Evolutionary conservation across 2,329 filamentous ascomycete genomes (phyloP).

Genomic region (Penicillium crustosum): DNA sequence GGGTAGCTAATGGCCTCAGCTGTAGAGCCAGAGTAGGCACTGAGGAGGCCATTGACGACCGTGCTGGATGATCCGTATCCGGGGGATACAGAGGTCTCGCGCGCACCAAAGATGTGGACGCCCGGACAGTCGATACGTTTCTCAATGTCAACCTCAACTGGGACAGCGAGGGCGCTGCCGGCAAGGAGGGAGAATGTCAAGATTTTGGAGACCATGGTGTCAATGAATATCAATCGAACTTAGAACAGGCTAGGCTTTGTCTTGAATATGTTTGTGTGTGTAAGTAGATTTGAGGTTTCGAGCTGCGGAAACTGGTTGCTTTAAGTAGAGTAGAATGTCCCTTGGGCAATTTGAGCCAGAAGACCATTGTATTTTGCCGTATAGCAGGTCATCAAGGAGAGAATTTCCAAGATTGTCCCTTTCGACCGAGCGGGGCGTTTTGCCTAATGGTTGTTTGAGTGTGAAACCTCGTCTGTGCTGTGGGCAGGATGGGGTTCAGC

Average conservation of each 20-base stretch:
- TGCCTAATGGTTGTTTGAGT: slow-evolving; percentile 8
- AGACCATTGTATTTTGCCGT: neutral
- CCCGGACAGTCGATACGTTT: slow-evolving; percentile 41
- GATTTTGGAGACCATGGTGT: slow-evolving; percentile 11
- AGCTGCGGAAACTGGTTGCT: neutral
- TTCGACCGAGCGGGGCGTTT: slow-evolving; percentile 12
- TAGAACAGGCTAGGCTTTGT: neutral
- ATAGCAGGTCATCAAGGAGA: neutral
- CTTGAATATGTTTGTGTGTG: neutral
- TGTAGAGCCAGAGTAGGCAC: slow-evolving; percentile 52
- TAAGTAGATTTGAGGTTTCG: neutral
- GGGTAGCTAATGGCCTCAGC: slow-evolving; percentile 59
- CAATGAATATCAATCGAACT: neutral
- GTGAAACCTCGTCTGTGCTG: neutral
- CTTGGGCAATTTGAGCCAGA: neutral
- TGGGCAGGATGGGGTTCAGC: slow-evolving; percentile 7
- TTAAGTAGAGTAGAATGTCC: neutral
- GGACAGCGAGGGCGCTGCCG: slow-evolving; percentile 7
- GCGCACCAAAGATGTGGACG: slow-evolving; percentile 54
- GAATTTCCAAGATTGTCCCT: neutral
- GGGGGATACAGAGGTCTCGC: slow-evolving; percentile 50
- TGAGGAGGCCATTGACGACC: slow-evolving; percentile 53
- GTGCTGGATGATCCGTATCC: slow-evolving; percentile 54
- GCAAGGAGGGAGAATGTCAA: slow-evolving; percentile 8
- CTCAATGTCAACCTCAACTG: slow-evolving; percentile 10